Conservation (phyloP, 306 rosid species). For the Hippophae gyantsensis region DNA sequence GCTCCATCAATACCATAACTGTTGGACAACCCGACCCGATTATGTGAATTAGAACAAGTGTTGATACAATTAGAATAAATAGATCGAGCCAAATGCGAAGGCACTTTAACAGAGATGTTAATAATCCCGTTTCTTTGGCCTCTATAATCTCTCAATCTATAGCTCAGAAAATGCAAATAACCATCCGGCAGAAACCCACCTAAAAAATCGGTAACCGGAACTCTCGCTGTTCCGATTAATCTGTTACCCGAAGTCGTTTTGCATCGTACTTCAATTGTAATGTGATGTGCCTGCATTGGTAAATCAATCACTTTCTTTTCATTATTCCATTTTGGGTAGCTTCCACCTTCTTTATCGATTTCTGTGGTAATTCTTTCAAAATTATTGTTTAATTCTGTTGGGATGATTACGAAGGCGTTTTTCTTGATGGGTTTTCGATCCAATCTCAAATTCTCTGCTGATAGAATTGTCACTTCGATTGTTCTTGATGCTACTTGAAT, state of each 20-base stretch:
- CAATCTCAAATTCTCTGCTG: constrained; percentile 37
- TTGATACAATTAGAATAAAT: neutral
- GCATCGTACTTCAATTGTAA: constrained; percentile 38
- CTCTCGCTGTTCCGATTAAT: constrained; percentile 34
- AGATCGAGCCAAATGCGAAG: too few relatives aligned
- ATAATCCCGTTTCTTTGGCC: constrained; percentile 57
- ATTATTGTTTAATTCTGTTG: constrained; percentile 6
- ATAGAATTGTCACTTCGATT: constrained; percentile 47
- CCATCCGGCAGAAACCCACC: constrained; percentile 42
- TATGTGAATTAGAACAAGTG: neutral
- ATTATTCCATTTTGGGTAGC: constrained; percentile 44
- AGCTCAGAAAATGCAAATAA: constrained; percentile 57
- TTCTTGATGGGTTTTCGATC: constrained; percentile 29
- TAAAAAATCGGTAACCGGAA: constrained; percentile 42
- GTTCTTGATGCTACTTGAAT: constrained; percentile 12
- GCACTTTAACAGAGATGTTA: constrained; percentile 44
- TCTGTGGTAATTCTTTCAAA: constrained; percentile 8
- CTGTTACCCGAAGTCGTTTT: constrained; percentile 22
- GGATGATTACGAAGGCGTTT: constrained; percentile 39
- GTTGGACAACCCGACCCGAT: constrained; percentile 3
- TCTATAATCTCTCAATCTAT: constrained; percentile 50
- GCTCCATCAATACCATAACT: neutral
- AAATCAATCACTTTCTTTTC: constrained; percentile 38
- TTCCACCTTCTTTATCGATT: constrained; percentile 34
- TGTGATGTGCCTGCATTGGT: constrained; percentile 31